Evolutionary conservation across 148 eudicot species (phyloP).

Genomic region (Rhododendron mucronatum): DNA sequence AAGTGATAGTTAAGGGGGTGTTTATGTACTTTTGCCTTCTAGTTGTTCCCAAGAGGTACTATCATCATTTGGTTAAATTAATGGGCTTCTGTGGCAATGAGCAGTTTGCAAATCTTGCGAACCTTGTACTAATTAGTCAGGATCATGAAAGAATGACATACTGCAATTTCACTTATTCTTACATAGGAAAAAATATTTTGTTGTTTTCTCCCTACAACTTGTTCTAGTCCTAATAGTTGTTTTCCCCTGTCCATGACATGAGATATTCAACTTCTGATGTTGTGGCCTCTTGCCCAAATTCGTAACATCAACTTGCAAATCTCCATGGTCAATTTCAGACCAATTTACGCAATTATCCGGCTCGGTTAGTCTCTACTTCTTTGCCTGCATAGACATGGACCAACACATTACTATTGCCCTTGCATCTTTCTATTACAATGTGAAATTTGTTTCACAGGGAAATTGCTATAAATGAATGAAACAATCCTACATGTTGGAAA

Average conservation of each 20-base stretch:
- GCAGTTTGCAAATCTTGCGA: background rate
- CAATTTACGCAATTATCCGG: background rate
- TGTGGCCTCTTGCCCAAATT: background rate
- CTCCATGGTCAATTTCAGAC: background rate
- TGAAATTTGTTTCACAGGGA: background rate
- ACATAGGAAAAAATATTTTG: background rate
- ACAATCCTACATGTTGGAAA: too few species aligned
- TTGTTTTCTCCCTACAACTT: background rate
- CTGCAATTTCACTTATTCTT: background rate
- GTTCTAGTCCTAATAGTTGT: background rate
- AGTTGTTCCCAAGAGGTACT: background rate
- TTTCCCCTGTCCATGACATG: background rate
- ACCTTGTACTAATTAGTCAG: background rate
- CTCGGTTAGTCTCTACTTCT: background rate
- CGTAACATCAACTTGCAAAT: background rate
- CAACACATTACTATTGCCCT: background rate
- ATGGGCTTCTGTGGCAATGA: background rate
- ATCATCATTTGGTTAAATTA: background rate
- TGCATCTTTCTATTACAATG: background rate
- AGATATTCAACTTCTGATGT: background rate
- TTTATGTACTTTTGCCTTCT: too few species aligned
- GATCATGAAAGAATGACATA: background rate
- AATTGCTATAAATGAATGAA: background rate
- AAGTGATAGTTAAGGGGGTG: too few species aligned
- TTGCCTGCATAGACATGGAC: constrained; percentile 1